phyloP scores from a whole-genome alignment of 768 basidiomycete species.

The Daedaleopsis nitida region DNA sequence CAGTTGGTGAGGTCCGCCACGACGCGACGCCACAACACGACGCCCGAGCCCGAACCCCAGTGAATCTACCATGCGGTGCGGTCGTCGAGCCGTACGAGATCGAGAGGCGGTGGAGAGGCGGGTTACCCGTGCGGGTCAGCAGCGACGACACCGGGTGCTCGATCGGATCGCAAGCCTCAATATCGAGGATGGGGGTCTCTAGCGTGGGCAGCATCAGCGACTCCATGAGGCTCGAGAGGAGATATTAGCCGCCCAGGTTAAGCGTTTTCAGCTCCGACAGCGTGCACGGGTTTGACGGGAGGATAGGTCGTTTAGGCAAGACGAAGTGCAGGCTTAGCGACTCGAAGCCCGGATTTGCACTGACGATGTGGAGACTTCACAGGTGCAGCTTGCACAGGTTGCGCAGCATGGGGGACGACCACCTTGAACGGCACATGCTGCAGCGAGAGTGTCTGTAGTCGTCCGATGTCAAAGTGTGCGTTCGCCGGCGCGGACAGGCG shows the following conservation, averaged over 20 bases:
- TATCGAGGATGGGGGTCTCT: constrained; percentile 62
- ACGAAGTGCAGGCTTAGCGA: constrained; percentile 63
- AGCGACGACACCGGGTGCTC: constrained; percentile 70
- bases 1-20: constrained; percentile 59
- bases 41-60: constrained; percentile 57
- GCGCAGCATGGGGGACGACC: constrained; percentile 73
- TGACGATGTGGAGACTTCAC: constrained; percentile 63
- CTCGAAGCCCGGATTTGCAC: constrained; percentile 58
- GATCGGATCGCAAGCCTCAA: constrained; percentile 74
- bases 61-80: constrained; percentile 41
- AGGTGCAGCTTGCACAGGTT: constrained; percentile 60
- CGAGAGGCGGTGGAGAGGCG: constrained; percentile 59
- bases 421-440: constrained; percentile 77
- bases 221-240: constrained; percentile 63
- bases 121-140: constrained; percentile 58
- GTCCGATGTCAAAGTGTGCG: constrained; percentile 41
- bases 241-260: constrained; percentile 66
- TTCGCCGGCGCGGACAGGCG: constrained; percentile 38
- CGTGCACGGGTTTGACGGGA: constrained; percentile 58
- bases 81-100: constrained; percentile 55
- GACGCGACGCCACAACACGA: constrained; percentile 71
- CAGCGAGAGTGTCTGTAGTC: constrained; percentile 59
- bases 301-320: constrained; percentile 59
- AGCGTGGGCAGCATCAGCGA: constrained; percentile 60
- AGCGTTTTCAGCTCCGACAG: constrained; percentile 57